Conservation (phyloP, 148 eudicot species). For the Selenicereus undatus region DNA sequence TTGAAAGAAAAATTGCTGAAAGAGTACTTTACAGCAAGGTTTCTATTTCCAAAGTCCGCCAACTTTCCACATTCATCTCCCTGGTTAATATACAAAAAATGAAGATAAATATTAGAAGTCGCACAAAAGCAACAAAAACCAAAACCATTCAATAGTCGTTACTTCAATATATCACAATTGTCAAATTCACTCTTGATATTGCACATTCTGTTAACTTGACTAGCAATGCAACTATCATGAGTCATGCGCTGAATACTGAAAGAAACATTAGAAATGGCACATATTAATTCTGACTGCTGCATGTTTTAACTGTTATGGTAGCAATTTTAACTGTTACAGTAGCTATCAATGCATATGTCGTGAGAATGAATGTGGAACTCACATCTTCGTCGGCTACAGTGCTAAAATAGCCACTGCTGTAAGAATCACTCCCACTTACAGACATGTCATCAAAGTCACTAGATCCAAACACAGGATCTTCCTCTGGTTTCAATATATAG, state of each 20-base stretch:
- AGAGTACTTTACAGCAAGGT: conserved; percentile 60
- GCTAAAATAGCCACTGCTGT: conserved; percentile 78
- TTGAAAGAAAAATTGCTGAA: conserved; percentile 98
- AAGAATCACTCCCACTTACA: conserved; percentile 66
- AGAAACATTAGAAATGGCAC: too few relatives aligned
- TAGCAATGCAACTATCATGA: too few relatives aligned
- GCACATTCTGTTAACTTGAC: too few relatives aligned
- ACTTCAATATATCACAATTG: neutral
- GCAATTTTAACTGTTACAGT: neutral
- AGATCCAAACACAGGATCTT: conserved; percentile 69
- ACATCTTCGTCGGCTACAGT: conserved; percentile 83
- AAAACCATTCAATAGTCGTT: neutral
- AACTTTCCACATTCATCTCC: conserved; percentile 84
- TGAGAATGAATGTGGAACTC: conserved; percentile 15
- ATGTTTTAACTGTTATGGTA: neutral
- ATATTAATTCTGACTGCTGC: neutral
- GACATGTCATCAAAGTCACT: conserved; percentile 89
- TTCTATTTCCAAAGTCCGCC: conserved; percentile 68
- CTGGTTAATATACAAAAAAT: conserved; percentile 36
- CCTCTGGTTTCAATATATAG: conserved; percentile 95
- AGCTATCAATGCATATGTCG: neutral
- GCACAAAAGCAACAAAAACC: neutral
- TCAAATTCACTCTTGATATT: too few relatives aligned
- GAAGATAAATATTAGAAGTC: neutral
- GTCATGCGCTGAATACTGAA: too few relatives aligned